phyloP scores from a whole-genome alignment of 176 grass and related monocot species.

The Musa beccarii region DNA sequence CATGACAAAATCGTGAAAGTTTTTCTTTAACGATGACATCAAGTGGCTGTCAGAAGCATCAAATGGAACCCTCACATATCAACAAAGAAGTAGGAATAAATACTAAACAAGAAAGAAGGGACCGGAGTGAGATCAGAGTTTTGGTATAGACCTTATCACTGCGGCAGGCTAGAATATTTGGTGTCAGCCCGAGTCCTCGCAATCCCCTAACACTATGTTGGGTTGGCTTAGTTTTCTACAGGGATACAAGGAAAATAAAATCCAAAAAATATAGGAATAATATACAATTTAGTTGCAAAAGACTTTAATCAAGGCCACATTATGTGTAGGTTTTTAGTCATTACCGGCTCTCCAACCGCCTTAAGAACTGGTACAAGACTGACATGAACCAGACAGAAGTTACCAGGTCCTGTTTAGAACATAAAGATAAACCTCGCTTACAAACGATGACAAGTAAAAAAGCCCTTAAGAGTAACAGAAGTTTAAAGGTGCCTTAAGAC shows the following conservation, averaged over 20 bases:
- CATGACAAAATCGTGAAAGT: conserved; percentile 91
- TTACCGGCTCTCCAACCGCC: conserved; percentile 45
- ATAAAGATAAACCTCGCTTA: not conserved
- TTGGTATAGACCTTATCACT: conserved; percentile 51
- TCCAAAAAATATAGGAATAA: not conserved
- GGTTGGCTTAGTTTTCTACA: conserved; percentile 97
- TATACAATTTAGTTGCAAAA: not conserved
- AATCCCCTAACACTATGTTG: conserved; percentile 83
- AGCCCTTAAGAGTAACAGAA: too few relatives aligned
- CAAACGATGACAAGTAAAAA: not conserved
- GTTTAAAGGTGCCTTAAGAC: not conserved
- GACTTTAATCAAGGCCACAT: not conserved
- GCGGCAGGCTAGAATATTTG: conserved; percentile 85
- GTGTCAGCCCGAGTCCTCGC: conserved; percentile 86
- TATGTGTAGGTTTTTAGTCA: not conserved
- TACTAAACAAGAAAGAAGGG: not conserved
- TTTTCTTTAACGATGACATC: conserved; percentile 73
- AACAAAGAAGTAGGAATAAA: conserved; percentile 8
- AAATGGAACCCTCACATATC: conserved; percentile 23
- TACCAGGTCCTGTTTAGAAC: conserved; percentile 24
- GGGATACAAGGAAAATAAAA: conserved; percentile 14
- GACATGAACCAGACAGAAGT: conserved; percentile 43
- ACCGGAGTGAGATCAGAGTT: conserved; percentile 9
- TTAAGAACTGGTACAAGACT: conserved; percentile 43
- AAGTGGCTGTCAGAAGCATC: conserved; percentile 40